These are phyloP conservation scores for Leishmania aethiopica DNA, from an alignment of 208 protist species.

Conservation along the genomic window DNA sequence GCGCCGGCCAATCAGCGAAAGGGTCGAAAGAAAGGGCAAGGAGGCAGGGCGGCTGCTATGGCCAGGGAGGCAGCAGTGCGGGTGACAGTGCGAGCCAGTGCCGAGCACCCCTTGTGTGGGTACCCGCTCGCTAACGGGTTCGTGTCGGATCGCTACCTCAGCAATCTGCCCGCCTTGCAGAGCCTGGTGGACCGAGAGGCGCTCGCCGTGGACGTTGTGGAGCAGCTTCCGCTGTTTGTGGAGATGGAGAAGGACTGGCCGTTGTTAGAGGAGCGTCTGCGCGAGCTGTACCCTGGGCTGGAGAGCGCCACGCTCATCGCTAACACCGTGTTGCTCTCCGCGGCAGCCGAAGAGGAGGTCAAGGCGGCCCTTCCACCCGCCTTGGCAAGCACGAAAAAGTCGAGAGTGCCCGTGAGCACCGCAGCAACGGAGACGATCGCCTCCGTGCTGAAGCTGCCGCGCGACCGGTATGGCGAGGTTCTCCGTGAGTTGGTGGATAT, in stretches of 20 bases:
- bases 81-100: constrained; percentile 36
- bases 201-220: constrained; percentile 45
- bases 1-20: constrained; percentile 17
- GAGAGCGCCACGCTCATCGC: constrained; percentile 39
- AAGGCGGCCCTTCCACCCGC: constrained; percentile 29
- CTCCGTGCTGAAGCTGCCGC: constrained; percentile 34
- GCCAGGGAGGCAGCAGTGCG: constrained; percentile 1
- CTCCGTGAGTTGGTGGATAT: constrained; percentile 40
- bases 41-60: constrained; percentile 9
- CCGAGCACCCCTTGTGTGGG: constrained; percentile 58
- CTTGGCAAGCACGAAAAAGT: constrained; percentile 17
- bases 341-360: constrained; percentile 34
- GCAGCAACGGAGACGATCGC: constrained; percentile 29
- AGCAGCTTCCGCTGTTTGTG: constrained; percentile 54
- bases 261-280: constrained; percentile 43
- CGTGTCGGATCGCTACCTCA: constrained; percentile 59
- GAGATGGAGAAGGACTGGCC: constrained; percentile 55
- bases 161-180: constrained; percentile 55
- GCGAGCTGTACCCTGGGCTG: constrained; percentile 62
- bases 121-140: constrained; percentile 63
- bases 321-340: constrained; percentile 40
- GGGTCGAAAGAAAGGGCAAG: constrained; percentile 25
- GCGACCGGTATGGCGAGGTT: constrained; percentile 36
- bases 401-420: background rate
- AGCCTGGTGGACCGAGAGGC: constrained; percentile 53